Percentiles rank a stretch among this genome's conserved stretches.
Evolutionary conservation across 345 rosid genomes (phyloP).

Genomic region (Alliaria petiolata): DNA sequence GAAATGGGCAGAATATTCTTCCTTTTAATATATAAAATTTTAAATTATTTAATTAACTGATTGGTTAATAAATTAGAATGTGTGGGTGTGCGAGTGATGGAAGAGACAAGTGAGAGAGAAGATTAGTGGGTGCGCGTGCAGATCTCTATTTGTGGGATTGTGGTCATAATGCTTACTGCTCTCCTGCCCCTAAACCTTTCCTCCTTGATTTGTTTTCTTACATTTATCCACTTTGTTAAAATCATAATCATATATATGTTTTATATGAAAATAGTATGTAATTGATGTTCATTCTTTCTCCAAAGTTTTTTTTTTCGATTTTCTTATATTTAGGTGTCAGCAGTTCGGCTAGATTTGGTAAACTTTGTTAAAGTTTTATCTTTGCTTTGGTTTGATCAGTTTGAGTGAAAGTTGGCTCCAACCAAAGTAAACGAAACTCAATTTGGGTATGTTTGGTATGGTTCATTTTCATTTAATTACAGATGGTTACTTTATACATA

Average conservation of each 20-base stretch:
- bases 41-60: background rate
- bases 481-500: background rate
- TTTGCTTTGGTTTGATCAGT: background rate
- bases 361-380: background rate
- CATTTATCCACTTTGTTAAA: background rate
- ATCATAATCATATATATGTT: background rate
- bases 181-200: constrained; percentile 1
- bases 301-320: background rate
- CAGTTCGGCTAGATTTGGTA: background rate
- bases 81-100: constrained; percentile 26
- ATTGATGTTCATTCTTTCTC: background rate
- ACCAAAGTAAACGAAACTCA: background rate
- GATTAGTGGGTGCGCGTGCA: constrained; percentile 83
- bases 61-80: constrained; percentile 22
- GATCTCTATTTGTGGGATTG: constrained; percentile 49
- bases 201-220: background rate
- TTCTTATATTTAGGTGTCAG: background rate
- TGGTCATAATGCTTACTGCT: constrained; percentile 47
- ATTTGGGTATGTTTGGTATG: background rate
- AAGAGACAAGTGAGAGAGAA: constrained; percentile 23
- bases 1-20: constrained; percentile 17
- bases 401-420: background rate
- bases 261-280: background rate
- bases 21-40: background rate
- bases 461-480: background rate